A percentile compares a stretch with the other conserved stretches of the same genome.
phyloP scores from a whole-genome alignment of 1,139 yeast species.

The Suhomyces terraborum region DNA sequence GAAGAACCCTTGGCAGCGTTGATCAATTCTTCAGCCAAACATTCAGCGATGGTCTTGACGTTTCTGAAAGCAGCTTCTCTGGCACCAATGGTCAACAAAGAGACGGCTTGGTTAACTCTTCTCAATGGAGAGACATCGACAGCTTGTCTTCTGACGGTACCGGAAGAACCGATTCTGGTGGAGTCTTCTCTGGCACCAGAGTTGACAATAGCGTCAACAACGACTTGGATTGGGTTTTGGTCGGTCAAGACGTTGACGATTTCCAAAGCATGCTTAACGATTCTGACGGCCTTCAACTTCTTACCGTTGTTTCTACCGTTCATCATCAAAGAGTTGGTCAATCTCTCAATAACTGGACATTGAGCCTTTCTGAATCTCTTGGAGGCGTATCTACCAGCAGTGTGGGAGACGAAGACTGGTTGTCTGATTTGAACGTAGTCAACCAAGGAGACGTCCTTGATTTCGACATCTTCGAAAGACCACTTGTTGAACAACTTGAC shows the following conservation, averaged over 20 bases:
- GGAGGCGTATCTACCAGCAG: constrained; percentile 99
- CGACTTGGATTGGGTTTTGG: constrained; percentile 99
- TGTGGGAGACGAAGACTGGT: constrained; percentile 98
- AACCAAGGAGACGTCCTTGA: constrained; percentile 96
- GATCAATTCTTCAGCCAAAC: constrained; percentile 99
- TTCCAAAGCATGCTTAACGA: constrained; percentile 98
- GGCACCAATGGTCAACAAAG: constrained; percentile 98
- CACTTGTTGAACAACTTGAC: constrained; percentile 99
- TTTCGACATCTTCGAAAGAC: constrained; percentile 97
- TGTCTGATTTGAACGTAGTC: constrained; percentile 98
- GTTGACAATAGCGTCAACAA: constrained; percentile 99
- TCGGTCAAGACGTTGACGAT: constrained; percentile 97
- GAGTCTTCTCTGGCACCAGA: constrained; percentile 99
- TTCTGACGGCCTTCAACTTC: constrained; percentile 99
- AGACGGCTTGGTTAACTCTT: constrained; percentile 99
- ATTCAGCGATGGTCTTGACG: constrained; percentile 99
- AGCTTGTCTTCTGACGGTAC: constrained; percentile 99
- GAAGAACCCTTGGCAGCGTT: constrained; percentile 99
- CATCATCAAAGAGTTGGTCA: constrained; percentile 99
- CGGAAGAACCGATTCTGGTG: constrained; percentile 99
- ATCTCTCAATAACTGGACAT: constrained; percentile 99
- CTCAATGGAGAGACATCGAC: constrained; percentile 99
- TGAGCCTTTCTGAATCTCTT: constrained; percentile 99
- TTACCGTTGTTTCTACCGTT: constrained; percentile 99
- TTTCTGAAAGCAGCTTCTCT: constrained; percentile 99